Base-by-base conservation (phyloP, 2,329 filamentous ascomycete genomes). In the Alternaria sp. region DNA sequence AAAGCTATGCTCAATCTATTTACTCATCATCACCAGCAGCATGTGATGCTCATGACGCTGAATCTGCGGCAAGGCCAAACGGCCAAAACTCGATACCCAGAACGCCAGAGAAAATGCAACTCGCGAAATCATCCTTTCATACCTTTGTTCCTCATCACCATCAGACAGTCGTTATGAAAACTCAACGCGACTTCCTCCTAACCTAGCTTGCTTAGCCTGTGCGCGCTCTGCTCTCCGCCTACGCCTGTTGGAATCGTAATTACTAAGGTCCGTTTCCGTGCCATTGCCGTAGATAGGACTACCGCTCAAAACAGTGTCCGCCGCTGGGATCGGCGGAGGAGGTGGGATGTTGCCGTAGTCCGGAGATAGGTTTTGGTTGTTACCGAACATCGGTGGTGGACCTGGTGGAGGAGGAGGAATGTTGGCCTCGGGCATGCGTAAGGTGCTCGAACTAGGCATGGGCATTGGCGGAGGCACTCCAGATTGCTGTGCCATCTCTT, bases 211-310 rank as follows among this genome's bases (percentile, higher is more conserved):
- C 63, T 78, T 77, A 27, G 76, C 78, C 54, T 79, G 77, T 9
- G 78, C 78, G 58, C 78, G 62, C 65, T 80, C 78, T 16, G 78
- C 79, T 62, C 78, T 69, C 54, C 79, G 69, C 46, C 79, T 67
- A 57, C 78, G 69, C 55, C 79, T 67, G 49, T 81, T 81, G 9
- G 71, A 74, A 46, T 81, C 78, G 59, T 77, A 80, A 55, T 74
- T 76, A 65, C 77, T 79, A 20, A 78, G 67, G 50, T 78, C 77
- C 8, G 76, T 78, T 56, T 78, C 77, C 8, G 79, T 80, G 14
- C 75, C 78, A 34, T 78, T 80, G 12, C 75, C 77, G 32, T 78
- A 75, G 12, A 73, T 64, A 11, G 76, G 77, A 59, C 75, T 79
- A 11, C 28, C 28, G 59, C 77, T 79, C 61, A 79, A 49, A 11